Base-by-base conservation (phyloP, 2,329 filamentous ascomycete genomes). In the Phyllosticta citriasiana region DNA sequence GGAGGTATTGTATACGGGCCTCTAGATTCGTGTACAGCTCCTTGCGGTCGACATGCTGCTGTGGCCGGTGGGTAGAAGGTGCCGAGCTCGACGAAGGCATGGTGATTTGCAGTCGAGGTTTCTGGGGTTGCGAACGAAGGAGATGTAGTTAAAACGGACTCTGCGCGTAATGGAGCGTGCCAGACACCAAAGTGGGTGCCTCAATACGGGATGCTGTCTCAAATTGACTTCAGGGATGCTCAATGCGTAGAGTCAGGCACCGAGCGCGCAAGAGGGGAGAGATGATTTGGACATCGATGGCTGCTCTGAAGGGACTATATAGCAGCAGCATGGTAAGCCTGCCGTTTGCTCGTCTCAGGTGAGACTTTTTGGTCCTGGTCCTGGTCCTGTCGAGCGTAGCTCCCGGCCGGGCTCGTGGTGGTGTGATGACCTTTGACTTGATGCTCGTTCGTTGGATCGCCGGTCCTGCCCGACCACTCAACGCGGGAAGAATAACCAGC, bases 21-120 rank as follows among this genome's bases (percentile, higher is more conserved):
- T 89, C 86, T 16, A 91, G 79, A 66, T 82, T 84, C 25, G 84
- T 88, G 73, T 90, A 90, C 5, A 91, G 78, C 52, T 87, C 83
- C 72, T 86, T 84, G 53, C 88, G 84, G 71, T 87, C 83, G 66
- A 91, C 80, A 68, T 89, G 87, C 70, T 85, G 69, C 71, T 76
- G 72, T n/a, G 70, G 70, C 35, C 69, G 66, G 22, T 67, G 67
- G 26, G 24, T 57, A 27, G 27, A 26, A 19, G 55, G 26, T n/a
- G n/a, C 35, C 40, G 40, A 47, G 19, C 14, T 47, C 14, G 59
- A 55, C 30, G 59, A 55, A 22, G 59, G 54, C 59, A 61, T 61
- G 53, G 53, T 51, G 53, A n/a, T 16, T 47, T 47, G 52, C 3
- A 3, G 40, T 5, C 2, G 6, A 6, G 16, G 30, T 19, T 14